Evolutionary conservation across 331 rosid species (phyloP), one percentile per base, ranked within the genome.

Genomic region (Cydonia oblonga): DNA sequence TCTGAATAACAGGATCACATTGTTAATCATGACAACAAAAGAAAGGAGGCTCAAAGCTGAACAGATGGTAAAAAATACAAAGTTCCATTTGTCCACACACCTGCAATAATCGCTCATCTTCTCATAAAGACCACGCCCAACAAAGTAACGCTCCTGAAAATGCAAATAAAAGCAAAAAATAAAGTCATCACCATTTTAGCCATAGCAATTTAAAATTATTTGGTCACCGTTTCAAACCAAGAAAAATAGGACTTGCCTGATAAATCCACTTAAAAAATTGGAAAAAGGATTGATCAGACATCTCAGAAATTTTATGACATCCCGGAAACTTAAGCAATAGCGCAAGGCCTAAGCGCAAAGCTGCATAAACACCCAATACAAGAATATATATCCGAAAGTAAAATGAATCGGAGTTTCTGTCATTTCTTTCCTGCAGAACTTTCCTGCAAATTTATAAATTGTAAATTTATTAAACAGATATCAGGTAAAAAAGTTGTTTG

Each of bases 261-360:
- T 89, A 93, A 79, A 91, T 93, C 98, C 98, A 93, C 86, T 93
- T 93, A 68, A 93, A 93, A 85, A 93, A 93, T 66, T 91, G 98
- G 84, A 93, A 93, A 76, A 93, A 91, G 24, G 96, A 76, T 65
- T 91, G 97, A 81, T 93, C 92, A 56, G 96, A 89, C 96, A 89
- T 87, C 67, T 81, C 96, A 71, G 98, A 93, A 44, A 93, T 88
- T 54, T 32, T 3, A 78, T 93, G 98, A 79, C 98, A 93, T 22
- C 87, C 97, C 2, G 98, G 98, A 73, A 93, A 25, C 79, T 91
- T 91, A 23, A 91, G 87, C 75, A 88, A 66, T 51, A 93, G 77
- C 0, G 89, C 92, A 81, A 91, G n/a, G 75, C 72, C 68, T 29
- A 93, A 68, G 49, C 92, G 97, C 75, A 87, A 9, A 70, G 70